A percentile compares a stretch with the other conserved stretches of the same genome.
phyloP scores from a whole-genome alignment of 129 eudicot genomes.

The Flaveria sonorensis region DNA sequence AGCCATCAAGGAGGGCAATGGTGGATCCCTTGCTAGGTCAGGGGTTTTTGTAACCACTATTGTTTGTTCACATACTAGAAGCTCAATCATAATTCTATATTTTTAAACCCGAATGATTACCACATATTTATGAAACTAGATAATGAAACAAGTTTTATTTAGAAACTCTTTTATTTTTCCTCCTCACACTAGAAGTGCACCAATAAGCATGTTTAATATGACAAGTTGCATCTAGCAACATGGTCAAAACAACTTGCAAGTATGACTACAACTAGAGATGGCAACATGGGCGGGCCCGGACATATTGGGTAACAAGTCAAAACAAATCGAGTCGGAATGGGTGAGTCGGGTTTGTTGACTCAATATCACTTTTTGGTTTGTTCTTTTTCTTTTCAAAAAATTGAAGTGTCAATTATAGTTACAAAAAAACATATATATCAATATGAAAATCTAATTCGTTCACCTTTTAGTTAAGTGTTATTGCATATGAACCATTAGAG shows the following conservation, averaged over 20 bases:
- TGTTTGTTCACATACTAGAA: background rate
- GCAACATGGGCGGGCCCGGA: background rate
- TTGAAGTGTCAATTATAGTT: background rate
- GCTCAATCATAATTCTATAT: background rate
- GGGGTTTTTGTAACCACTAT: background rate
- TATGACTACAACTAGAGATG: background rate
- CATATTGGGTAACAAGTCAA: background rate
- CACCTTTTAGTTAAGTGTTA: background rate
- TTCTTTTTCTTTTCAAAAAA: background rate
- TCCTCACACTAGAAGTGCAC: background rate
- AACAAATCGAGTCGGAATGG: background rate
- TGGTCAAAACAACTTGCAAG: conserved; percentile 12
- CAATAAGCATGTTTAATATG: background rate
- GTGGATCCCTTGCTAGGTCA: conserved; percentile 8
- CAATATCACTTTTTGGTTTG: background rate
- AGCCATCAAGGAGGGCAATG: background rate
- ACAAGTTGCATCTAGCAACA: conserved; percentile 12
- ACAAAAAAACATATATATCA: background rate
- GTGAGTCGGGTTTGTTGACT: background rate
- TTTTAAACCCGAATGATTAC: background rate
- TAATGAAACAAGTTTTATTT: background rate
- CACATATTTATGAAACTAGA: background rate
- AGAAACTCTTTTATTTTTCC: background rate
- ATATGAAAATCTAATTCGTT: background rate
- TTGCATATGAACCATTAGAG: background rate